Evolutionary conservation across 2,329 filamentous ascomycete species (phyloP).

Genomic region (Claviceps quebecensis): DNA sequence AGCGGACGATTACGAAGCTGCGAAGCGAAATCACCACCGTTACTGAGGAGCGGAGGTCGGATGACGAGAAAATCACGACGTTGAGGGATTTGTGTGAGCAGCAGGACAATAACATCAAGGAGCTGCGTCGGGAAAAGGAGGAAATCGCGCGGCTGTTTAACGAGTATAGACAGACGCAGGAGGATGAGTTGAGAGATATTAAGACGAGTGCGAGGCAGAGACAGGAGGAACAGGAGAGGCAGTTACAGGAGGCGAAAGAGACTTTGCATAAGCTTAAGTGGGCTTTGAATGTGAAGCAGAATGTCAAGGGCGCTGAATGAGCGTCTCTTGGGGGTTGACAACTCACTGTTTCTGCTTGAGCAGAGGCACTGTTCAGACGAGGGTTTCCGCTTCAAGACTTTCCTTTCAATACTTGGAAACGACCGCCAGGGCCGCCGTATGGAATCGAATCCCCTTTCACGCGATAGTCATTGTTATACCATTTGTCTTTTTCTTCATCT

Average conservation of each 20-base stretch:
- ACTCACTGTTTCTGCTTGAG: too few relatives aligned
- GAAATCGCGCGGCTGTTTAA: constrained; percentile 47
- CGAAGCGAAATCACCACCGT: constrained; percentile 39
- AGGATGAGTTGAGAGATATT: constrained; percentile 44
- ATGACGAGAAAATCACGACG: constrained; percentile 49
- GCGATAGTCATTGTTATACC: constrained; percentile 2
- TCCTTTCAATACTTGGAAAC: background rate
- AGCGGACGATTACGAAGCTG: constrained; percentile 35
- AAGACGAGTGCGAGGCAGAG: constrained; percentile 40
- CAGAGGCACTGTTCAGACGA: too few relatives aligned
- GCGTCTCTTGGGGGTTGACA: background rate
- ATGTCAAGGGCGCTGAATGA: constrained; percentile 40
- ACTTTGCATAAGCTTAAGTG: constrained; percentile 57
- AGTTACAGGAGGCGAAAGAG: constrained; percentile 43
- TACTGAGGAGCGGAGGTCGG: constrained; percentile 39
- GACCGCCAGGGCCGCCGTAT: background rate
- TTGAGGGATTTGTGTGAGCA: constrained; percentile 59
- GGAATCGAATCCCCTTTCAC: background rate
- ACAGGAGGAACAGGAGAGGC: constrained; percentile 46
- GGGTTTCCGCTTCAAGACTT: too few relatives aligned
- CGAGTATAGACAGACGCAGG: constrained; percentile 50
- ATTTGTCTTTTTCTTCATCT: background rate
- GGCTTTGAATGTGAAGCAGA: constrained; percentile 55
- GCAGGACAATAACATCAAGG: constrained; percentile 53
- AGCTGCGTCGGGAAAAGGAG: constrained; percentile 46